Base-by-base conservation (phyloP, 768 basidiomycete genomes). In the Hericium alpestre region DNA sequence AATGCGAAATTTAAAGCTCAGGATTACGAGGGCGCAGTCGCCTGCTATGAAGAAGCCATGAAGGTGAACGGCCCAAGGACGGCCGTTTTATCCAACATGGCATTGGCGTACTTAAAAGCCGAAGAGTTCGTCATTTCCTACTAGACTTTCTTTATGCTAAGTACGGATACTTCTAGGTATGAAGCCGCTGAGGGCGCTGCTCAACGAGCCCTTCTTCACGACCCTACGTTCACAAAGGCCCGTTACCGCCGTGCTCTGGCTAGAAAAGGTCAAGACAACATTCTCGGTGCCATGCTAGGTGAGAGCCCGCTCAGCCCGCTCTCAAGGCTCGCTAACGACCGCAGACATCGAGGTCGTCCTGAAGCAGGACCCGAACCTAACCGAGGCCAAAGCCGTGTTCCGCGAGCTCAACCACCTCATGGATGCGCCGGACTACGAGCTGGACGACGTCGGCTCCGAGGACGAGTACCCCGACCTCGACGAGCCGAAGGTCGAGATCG, bases 21-120 rank as follows among this genome's bases (percentile, higher is more conserved):
- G 0, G 68, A 68, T 51, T 81, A 79, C 61, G 70, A 70, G 27
- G 65, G 60, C 1, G 79, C 79, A 0, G 69, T 73, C 1, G 39
- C 64, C 1, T 63, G 70, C 18, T 46, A 46, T 15, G n/a, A 46
- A n/a, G 43, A 46, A 9, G 43, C 43, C 20, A 20, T 46, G 3
- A 10, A n/a, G 3, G 43, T 20, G 43, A 72, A 77, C 46, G 72
- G 76, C 1, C 64, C 67, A 0, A 69, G 73, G 23, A 68, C 74
- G 0, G 58, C 72, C 4, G 72, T 74, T 54, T 65, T 78, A 49
- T 53, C 70, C 10, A 80, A 80, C 58, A 63, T 79, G 23, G 71
- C 76, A 0, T 69, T 70, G 18, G 68, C 74, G 0, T 74, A 73
- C 60, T 65, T 80, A 12, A 74, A 77, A 59, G 64, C 78, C 3